Evolutionary conservation across 2,329 filamentous ascomycete genomes (phyloP).

Genomic region (Dryadomyces quercus-mongolicae): DNA sequence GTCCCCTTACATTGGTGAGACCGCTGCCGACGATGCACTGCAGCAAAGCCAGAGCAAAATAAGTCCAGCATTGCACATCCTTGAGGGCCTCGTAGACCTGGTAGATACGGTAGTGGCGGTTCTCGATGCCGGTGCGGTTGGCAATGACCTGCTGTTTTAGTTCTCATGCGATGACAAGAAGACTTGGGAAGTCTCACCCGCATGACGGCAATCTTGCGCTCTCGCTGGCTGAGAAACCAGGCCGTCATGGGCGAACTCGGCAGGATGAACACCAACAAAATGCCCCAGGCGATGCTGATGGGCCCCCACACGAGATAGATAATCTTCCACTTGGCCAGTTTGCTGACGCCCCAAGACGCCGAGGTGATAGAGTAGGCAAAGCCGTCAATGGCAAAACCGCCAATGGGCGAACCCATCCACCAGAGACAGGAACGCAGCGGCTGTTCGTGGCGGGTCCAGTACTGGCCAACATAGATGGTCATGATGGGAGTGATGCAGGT

Average conservation of each 20-base stretch:
- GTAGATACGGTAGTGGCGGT: conserved; percentile 16
- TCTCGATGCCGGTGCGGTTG: conserved; percentile 24
- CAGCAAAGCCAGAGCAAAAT: conserved; percentile 18
- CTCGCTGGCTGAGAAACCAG: conserved; percentile 13
- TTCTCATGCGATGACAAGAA: too few relatives aligned
- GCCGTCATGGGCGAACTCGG: conserved; percentile 32
- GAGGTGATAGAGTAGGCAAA: conserved; percentile 6
- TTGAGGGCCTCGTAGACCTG: conserved; percentile 21
- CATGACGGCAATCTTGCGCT: conserved; percentile 18
- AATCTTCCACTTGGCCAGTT: conserved; percentile 15
- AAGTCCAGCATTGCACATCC: conserved; percentile 20
- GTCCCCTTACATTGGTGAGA: conserved; percentile 10
- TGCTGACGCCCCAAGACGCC: conserved; percentile 3
- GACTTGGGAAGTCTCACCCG: too few relatives aligned
- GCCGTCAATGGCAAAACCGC: conserved; percentile 6
- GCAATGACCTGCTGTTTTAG: conserved; percentile 11
- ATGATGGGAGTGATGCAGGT: conserved; percentile 7
- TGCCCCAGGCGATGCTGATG: conserved; percentile 18
- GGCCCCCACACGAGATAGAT: conserved; percentile 20
- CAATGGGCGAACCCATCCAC: conserved; percentile 7
- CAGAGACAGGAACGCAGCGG: conserved; percentile 7
- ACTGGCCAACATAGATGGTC: conserved; percentile 6
- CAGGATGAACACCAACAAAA: conserved; percentile 18
- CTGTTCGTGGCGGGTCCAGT: conserved; percentile 10
- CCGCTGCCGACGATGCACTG: conserved; percentile 20